Evolutionary conservation across 2,329 filamentous ascomycete genomes (phyloP).

Genomic region (Pseudopithomyces maydicus): DNA sequence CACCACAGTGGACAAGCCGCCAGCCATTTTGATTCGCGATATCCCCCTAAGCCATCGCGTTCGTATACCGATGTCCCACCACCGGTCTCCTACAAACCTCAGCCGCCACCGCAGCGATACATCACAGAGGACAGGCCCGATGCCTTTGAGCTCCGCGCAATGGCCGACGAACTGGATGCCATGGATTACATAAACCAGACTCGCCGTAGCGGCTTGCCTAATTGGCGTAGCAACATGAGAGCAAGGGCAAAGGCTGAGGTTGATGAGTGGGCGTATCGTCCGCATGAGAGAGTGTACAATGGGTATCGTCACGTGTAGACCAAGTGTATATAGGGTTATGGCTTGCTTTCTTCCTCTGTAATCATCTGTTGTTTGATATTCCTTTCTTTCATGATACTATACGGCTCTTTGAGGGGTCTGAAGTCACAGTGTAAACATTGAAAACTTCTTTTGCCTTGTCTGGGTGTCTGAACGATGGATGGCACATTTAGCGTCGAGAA

Average conservation of each 20-base stretch:
- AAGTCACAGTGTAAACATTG: too few species aligned
- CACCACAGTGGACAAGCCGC: constrained; percentile 3
- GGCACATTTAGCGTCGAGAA: too few species aligned
- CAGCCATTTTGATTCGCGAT: not conserved
- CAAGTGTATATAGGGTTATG: not conserved
- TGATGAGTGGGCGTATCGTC: constrained; percentile 3
- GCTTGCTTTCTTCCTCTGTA: not conserved
- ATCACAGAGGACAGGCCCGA: not conserved
- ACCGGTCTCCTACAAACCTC: not conserved
- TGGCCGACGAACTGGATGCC: not conserved
- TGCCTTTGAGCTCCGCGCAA: not conserved
- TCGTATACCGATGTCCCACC: not conserved
- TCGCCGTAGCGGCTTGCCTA: not conserved
- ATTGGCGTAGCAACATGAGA: not conserved
- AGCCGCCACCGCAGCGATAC: not conserved
- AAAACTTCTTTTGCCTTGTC: too few species aligned
- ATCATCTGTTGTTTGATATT: not conserved
- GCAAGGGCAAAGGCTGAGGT: not conserved
- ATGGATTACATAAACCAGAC: constrained; percentile 2
- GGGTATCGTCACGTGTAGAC: not conserved
- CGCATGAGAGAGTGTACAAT: not conserved
- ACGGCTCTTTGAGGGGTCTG: too few species aligned
- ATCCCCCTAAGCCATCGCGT: not conserved
- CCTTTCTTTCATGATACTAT: not conserved
- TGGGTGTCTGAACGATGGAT: too few species aligned